Base-by-base conservation (phyloP, 441 rosid genomes). In the Populus hybrid region DNA sequence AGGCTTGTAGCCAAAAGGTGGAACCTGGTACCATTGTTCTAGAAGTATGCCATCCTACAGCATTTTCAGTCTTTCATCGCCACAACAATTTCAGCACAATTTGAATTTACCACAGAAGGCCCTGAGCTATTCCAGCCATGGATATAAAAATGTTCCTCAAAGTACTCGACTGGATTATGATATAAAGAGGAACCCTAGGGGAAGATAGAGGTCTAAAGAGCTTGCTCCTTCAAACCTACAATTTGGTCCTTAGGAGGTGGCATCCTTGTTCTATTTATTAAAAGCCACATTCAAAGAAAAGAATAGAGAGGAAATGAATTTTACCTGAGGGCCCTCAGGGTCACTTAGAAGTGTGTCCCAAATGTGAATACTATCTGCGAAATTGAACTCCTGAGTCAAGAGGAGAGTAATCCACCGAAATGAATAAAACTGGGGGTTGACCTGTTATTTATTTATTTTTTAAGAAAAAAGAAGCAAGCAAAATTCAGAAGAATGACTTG, bases 371-470 rank as follows among this genome's bases (percentile, higher is more conserved):
- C 92, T 82, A 78, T 92, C 99, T 0, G 89, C 86, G 80, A 95
- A 94, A 85, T 92, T 88, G 88, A 95, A 95, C 72, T 95, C 99
- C 83, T 92, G 98, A 2, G 98, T 93, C 86, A 95, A 88, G 69
- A 95, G 95, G 67, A 95, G 97, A 67, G 99, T 95, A 78, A 95
- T 95, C 99, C 99, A 95, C 87, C 99, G 86, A 83, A 95, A 95
- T 26, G 97, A 97, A 73, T 95, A 94, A 77, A 95, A 95, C 79
- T 94, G 98, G 71, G 97, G 98, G 84, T 95, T 94, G 78, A 94
- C 98, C 98, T 94, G 95, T 78, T 85, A 30, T 30, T 30, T 30
- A 30, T 80, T 78, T 26, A 26, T 70, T 80, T 70, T 74, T 78
- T 79, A 80, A 6, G 35, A 34, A 74, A 18, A 73, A 69, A 71